Percentiles rank a stretch among this genome's conserved stretches.
phyloP scores from a whole-genome alignment of 1,284 basidiomycete genomes.

The Moniliophthora roreri region DNA sequence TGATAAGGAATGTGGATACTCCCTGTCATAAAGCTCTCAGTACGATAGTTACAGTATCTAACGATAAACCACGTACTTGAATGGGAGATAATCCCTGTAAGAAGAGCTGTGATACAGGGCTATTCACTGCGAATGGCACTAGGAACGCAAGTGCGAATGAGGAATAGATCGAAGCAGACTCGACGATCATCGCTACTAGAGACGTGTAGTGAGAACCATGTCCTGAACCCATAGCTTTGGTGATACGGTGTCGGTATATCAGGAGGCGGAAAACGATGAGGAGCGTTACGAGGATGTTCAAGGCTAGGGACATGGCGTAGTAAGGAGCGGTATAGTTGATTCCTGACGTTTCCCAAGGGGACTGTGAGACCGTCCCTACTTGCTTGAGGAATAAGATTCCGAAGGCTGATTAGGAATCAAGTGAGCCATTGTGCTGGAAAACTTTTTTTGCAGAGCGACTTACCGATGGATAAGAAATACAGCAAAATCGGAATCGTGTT shows the following conservation, averaged over 20 bases:
- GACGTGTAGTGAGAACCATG: constrained; percentile 21
- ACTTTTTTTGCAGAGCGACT: constrained; percentile 4
- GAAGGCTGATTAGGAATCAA: constrained; percentile 8
- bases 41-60: neutral
- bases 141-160: constrained; percentile 21
- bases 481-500: too few relatives aligned
- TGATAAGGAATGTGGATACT: constrained; percentile 18
- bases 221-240: constrained; percentile 9
- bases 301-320: constrained; percentile 17
- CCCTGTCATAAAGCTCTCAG: constrained; percentile 6
- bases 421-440: neutral
- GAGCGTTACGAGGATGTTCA: constrained; percentile 21
- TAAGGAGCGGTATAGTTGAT: constrained; percentile 21
- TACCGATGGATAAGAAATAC: constrained; percentile 21
- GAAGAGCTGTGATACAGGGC: constrained; percentile 19
- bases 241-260: constrained; percentile 16
- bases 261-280: constrained; percentile 19
- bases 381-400: constrained; percentile 19
- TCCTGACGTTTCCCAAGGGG: constrained; percentile 14
- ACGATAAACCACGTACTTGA: constrained; percentile 16
- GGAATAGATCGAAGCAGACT: constrained; percentile 25
- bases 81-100: constrained; percentile 21
- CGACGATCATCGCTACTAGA: constrained; percentile 23
- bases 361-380: constrained; percentile 12
- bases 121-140: constrained; percentile 18